Percentiles rank a stretch among this genome's conserved stretches.
phyloP scores from a whole-genome alignment of 2,329 filamentous ascomycete species.

The Phialophora expanda region DNA sequence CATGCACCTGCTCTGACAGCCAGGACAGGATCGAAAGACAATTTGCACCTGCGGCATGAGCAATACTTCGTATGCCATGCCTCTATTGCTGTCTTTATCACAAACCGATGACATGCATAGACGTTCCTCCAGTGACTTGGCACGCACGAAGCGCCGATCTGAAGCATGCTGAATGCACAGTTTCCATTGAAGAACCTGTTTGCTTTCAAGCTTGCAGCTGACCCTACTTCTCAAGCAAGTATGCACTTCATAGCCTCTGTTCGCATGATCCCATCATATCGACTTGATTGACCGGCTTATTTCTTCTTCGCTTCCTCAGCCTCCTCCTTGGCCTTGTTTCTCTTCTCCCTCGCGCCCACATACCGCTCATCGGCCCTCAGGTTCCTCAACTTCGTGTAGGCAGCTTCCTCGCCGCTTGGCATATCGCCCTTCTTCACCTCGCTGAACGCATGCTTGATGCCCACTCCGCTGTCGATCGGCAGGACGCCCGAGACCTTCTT shows the following conservation, averaged over 20 bases:
- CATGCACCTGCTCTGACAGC: neutral
- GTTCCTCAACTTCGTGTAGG: constrained; percentile 83
- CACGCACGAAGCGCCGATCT: neutral
- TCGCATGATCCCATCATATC: neutral
- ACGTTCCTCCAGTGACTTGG: neutral
- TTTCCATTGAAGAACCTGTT: neutral
- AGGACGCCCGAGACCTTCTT: constrained; percentile 64
- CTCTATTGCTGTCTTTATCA: neutral
- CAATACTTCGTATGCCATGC: neutral
- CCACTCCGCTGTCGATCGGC: constrained; percentile 70
- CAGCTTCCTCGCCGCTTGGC: constrained; percentile 79
- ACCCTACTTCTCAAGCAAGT: neutral
- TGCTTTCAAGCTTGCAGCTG: neutral
- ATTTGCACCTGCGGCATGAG: neutral
- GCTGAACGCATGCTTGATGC: constrained; percentile 62
- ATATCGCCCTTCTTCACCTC: constrained; percentile 84
- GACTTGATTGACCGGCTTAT: constrained; percentile 41
- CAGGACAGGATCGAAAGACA: neutral
- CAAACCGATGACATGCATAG: constrained; percentile 2
- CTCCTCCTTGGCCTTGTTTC: constrained; percentile 79
- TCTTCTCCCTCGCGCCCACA: constrained; percentile 88
- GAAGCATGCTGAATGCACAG: neutral
- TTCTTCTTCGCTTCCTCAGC: constrained; percentile 64
- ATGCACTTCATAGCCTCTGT: neutral
- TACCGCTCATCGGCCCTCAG: constrained; percentile 82